Conservation (phyloP, 176 grass and related monocot species). For the Carex cristatella region DNA sequence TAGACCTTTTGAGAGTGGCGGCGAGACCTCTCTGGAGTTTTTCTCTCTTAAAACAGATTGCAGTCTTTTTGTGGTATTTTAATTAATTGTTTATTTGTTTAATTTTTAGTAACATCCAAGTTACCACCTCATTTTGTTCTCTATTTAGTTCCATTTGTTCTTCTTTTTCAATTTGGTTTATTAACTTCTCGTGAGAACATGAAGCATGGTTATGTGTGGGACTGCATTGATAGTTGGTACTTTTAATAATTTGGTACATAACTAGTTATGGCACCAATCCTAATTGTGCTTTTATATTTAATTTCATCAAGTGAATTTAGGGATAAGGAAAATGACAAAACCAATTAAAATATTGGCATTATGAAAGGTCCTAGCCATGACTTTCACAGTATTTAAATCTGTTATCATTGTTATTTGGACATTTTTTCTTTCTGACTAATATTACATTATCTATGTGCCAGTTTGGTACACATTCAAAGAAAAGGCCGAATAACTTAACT, state of each 20-base stretch:
- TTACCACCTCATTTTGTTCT: not conserved
- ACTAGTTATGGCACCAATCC: not conserved
- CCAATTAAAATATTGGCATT: not conserved
- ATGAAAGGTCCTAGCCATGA: not conserved
- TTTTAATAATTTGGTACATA: not conserved
- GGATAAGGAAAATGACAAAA: not conserved
- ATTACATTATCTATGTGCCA: slow-evolving; percentile 10
- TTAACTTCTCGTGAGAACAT: not conserved
- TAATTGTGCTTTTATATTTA: not conserved
- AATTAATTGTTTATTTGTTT: not conserved
- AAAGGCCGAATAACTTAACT: slow-evolving; percentile 85
- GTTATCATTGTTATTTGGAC: not conserved
- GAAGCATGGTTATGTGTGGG: not conserved
- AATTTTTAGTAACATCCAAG: not conserved
- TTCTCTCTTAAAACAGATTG: slow-evolving; percentile 95
- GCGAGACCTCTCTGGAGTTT: slow-evolving; percentile 83
- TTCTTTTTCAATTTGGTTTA: not conserved
- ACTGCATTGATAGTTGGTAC: not conserved
- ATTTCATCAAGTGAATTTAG: not conserved
- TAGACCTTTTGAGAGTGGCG: slow-evolving; percentile 82
- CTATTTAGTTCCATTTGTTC: not conserved
- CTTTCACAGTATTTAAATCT: not conserved
- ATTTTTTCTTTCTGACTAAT: not conserved
- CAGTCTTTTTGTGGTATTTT: slow-evolving; percentile 75
- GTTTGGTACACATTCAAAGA: slow-evolving; percentile 98